These are phyloP conservation scores for Paecilomyces sp. DNA, from an alignment of 2,329 filamentous ascomycete species.

Conservation along the genomic window DNA sequence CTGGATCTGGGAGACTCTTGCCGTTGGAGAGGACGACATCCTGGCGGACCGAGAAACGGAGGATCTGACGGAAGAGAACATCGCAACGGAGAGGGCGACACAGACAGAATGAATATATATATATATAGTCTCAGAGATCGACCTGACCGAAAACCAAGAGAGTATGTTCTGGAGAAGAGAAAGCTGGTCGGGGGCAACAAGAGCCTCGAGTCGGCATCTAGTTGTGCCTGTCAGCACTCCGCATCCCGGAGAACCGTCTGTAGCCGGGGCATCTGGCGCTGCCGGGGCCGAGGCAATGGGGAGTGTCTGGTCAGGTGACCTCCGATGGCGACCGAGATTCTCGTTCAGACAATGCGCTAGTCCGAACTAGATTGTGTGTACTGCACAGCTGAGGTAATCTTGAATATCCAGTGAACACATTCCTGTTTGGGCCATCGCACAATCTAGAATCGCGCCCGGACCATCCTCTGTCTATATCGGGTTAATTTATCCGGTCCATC, in stretches of 20 bases:
- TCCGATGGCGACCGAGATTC: background rate
- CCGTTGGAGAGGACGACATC: conserved; percentile 20
- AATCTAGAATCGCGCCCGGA: background rate
- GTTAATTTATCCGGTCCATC: background rate
- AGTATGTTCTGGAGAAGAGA: too few relatives aligned
- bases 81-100: conserved; percentile 2
- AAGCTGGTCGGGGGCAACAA: too few relatives aligned
- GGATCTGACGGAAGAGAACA: conserved; percentile 17
- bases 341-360: background rate
- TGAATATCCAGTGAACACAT: background rate
- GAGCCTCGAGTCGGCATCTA: too few relatives aligned
- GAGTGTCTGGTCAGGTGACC: background rate
- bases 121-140: too few relatives aligned
- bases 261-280: too few relatives aligned
- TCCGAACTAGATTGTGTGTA: background rate
- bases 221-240: too few relatives aligned
- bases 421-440: background rate
- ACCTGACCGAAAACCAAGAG: too few relatives aligned
- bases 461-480: background rate
- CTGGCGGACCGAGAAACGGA: conserved; percentile 19
- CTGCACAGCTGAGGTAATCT: background rate
- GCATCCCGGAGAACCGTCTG: too few relatives aligned
- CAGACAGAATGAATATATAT: too few relatives aligned
- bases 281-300: too few relatives aligned
- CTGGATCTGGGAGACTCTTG: conserved; percentile 40